Percentiles rank a stretch among this genome's conserved stretches.
These are phyloP conservation scores for Waitea zeae DNA, from an alignment of 1,284 basidiomycete genomes.

Conservation along the genomic window DNA sequence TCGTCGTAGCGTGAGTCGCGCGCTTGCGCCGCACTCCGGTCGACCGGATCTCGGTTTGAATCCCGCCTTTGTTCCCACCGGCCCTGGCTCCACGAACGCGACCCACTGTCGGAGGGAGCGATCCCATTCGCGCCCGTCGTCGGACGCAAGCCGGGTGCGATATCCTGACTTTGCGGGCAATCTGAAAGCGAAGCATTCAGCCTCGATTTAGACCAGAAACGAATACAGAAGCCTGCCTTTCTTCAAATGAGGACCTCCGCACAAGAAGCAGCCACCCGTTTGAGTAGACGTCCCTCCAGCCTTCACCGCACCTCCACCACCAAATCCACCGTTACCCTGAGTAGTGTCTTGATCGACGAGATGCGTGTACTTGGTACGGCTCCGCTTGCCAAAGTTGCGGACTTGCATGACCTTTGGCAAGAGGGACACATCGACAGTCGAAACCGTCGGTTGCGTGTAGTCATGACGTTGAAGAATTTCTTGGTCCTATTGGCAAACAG, in stretches of 20 bases:
- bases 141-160: conserved; percentile 18
- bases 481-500: conserved; percentile 42
- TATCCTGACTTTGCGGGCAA: conserved; percentile 54
- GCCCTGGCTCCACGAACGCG: conserved; percentile 9
- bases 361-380: conserved; percentile 92
- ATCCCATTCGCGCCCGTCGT: conserved; percentile 28
- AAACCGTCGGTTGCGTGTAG: conserved; percentile 79
- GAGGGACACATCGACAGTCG: conserved; percentile 69
- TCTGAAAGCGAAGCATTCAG: conserved; percentile 21
- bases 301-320: conserved; percentile 38
- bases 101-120: not conserved
- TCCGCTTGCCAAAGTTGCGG: conserved; percentile 86
- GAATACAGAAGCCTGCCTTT: conserved; percentile 33
- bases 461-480: conserved; percentile 79
- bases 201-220: conserved; percentile 1
- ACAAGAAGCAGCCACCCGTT: conserved; percentile 71
- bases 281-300: conserved; percentile 37
- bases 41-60: no score
- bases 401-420: conserved; percentile 96
- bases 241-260: conserved; percentile 81
- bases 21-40: no score
- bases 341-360: conserved; percentile 91
- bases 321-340: conserved; percentile 41
- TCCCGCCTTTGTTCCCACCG: conserved; percentile 19
- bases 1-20: no score